Evolutionary conservation across 495 filamentous ascomycete species (phyloP), one percentile per base, ranked within the genome.

Genomic region (Lasiosphaeriaceae sp.): DNA sequence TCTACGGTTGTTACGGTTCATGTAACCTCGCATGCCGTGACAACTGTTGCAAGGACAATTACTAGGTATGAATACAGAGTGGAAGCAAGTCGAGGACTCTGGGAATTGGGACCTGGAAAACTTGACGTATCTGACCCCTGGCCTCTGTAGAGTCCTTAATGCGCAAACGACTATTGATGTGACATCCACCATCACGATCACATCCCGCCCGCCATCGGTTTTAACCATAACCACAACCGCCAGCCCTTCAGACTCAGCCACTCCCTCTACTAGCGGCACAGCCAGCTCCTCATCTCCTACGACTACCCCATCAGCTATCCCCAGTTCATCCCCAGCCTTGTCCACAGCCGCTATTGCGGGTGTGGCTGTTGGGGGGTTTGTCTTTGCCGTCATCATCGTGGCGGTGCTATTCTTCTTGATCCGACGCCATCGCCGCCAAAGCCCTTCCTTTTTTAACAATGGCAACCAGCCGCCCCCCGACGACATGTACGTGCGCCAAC

Each of bases 161-260:
- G 65, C 68, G 35, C 45, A 57, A 39, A 53, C 61, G 8, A 70
- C 68, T 16, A 52, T 60, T 17, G 56, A 54, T 50, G 43, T 64
- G 9, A 71, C 66, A 3, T 69, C 66, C 29, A 72, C 63, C n/a
- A 24, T 72, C 11, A 70, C 67, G 2, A 55, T 66, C 47, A 68
- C 65, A 0, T 55, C 55, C 20, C 56, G 47, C 12, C 55, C 48
- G 2, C 65, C 67, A 2, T 24, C 50, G 1, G 61, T 49, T 47
- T 44, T 52, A 43, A 57, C 57, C 46, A 44, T 63, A 37, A 67
- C 64, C 44, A 65, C 59, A n/a, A 67, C 66, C 1, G 57, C 64
- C n/a, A 47, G 39, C 19, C 37, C 56, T 17, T 16, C 45, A n/a
- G n/a, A n/a, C 5, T 4, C 23, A 19, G 21, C 53, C 31, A 14